Conservation (phyloP, 257 asterid species). For the Scutellaria minor region DNA sequence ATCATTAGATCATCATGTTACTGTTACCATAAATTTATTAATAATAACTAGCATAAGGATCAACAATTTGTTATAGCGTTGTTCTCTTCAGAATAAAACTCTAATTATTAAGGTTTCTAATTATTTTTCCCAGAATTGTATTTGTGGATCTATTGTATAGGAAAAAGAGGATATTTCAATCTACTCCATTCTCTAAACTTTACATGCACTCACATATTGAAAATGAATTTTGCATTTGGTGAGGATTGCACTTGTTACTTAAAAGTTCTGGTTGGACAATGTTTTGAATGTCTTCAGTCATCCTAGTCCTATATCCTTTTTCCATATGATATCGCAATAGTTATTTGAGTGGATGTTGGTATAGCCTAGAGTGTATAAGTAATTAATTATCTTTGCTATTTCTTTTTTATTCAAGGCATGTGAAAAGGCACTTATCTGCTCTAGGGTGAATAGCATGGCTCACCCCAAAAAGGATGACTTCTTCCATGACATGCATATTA, state of each 20-base stretch:
- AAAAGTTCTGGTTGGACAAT: background rate
- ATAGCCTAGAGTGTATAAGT: slow-evolving; percentile 6
- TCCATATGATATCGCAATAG: slow-evolving; percentile 4
- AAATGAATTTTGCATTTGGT: background rate
- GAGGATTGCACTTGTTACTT: slow-evolving; percentile 23
- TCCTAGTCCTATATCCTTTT: slow-evolving; percentile 10
- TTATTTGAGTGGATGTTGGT: slow-evolving; percentile 16
- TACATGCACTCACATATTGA: slow-evolving; percentile 16
- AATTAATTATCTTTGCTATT: slow-evolving; percentile 25
- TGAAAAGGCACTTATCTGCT: slow-evolving; percentile 63
- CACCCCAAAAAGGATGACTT: slow-evolving; percentile 40
- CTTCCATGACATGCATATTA: slow-evolving; percentile 33
- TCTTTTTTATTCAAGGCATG: slow-evolving; percentile 60
- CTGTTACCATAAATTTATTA: background rate
- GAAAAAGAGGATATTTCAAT: background rate
- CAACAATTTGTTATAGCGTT: background rate
- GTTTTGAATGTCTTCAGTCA: slow-evolving; percentile 9
- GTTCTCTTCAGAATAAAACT: background rate
- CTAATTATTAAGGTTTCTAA: background rate
- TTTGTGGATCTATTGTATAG: background rate
- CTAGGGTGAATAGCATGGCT: slow-evolving; percentile 29
- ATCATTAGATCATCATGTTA: background rate
- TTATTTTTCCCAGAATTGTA: background rate
- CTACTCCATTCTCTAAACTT: background rate
- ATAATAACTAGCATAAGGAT: too few relatives aligned